Evolutionary conservation across 176 grass and related monocot species (phyloP).

Genomic region (Oryza coarctata): DNA sequence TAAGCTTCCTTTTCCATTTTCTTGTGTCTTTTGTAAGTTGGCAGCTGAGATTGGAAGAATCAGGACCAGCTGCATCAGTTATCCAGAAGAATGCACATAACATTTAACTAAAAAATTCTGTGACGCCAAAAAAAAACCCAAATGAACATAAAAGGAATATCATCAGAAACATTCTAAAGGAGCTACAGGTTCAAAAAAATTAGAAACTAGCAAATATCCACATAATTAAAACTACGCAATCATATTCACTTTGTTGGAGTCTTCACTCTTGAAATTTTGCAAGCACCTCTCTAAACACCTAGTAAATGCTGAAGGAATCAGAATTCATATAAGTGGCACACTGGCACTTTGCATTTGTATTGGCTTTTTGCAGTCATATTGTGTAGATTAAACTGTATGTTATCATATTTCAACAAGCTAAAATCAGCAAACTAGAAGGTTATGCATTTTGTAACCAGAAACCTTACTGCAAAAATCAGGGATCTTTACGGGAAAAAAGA

Average conservation of each 20-base stretch:
- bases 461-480: background rate
- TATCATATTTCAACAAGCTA: background rate
- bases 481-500: background rate
- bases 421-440: background rate
- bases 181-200: background rate
- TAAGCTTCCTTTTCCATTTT: conserved; percentile 76
- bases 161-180: background rate
- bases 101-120: background rate
- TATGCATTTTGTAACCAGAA: background rate
- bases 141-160: background rate
- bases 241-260: background rate
- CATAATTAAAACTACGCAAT: background rate
- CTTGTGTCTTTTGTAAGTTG: conserved; percentile 86
- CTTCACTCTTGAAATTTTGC: background rate
- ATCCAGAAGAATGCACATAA: background rate
- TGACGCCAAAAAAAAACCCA: background rate
- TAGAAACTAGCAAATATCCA: background rate
- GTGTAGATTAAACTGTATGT: background rate
- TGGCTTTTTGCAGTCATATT: background rate
- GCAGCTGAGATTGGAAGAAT: conserved; percentile 53
- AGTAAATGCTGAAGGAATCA: background rate
- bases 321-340: background rate
- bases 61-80: background rate
- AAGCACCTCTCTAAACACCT: background rate
- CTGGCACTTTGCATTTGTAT: background rate